Percentiles rank a stretch among this genome's conserved stretches.
Evolutionary conservation across 1,139 yeast genomes (phyloP).

Genomic region (Lodderomyces beijingensis): DNA sequence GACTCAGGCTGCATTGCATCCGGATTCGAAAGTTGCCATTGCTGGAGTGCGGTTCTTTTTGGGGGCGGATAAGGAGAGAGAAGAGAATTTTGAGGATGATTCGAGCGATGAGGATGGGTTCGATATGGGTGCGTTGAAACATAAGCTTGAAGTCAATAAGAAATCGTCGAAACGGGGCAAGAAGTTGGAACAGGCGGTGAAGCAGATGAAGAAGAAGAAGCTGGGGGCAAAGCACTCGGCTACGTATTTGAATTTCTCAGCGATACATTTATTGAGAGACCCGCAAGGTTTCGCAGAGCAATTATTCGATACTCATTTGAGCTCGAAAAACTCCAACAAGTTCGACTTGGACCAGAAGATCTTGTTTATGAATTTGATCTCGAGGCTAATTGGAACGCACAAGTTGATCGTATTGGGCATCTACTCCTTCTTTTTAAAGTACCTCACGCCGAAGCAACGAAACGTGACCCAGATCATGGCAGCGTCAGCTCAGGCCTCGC

Average conservation of each 20-base stretch:
- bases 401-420: conserved; percentile 86
- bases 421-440: conserved; percentile 82
- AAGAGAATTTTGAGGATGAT: conserved; percentile 69
- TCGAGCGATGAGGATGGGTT: conserved; percentile 64
- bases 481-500: conserved; percentile 94
- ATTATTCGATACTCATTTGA: conserved; percentile 66
- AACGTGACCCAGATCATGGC: conserved; percentile 96
- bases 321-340: conserved; percentile 60
- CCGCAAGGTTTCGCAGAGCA: conserved; percentile 97
- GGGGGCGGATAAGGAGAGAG: conserved; percentile 95
- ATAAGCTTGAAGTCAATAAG: conserved; percentile 79
- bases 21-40: conserved; percentile 80
- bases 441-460: conserved; percentile 87
- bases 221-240: conserved; percentile 49
- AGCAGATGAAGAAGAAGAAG: conserved; percentile 63
- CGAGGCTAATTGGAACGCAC: conserved; percentile 90
- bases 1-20: conserved; percentile 91
- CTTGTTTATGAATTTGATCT: conserved; percentile 77
- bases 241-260: conserved; percentile 86
- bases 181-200: conserved; percentile 69
- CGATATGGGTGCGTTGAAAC: conserved; percentile 67
- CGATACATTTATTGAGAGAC: conserved; percentile 87
- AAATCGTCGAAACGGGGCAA: conserved; percentile 76
- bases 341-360: conserved; percentile 86
- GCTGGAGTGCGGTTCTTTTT: conserved; percentile 89